Base-by-base conservation (phyloP, 805 yeast species). In the Lipomyces mesembrius region DNA sequence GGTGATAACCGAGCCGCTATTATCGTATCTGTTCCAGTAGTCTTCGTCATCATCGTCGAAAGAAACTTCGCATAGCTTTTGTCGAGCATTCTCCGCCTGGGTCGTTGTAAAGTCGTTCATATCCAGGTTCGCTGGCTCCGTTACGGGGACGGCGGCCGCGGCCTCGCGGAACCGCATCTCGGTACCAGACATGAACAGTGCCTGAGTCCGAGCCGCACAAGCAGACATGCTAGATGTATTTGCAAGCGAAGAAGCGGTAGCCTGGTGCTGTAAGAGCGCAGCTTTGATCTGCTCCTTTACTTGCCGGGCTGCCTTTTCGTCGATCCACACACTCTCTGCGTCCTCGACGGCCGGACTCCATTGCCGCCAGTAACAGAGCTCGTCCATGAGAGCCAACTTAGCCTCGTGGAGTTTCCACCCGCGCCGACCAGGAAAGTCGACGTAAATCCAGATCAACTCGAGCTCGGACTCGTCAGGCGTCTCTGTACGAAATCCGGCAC, bases 301-400 rank as follows among this genome's bases (percentile, higher is more conserved):
- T 11, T 20, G 61, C 27, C 62, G 60, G 32, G 3, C n/a, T 9
- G 37, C 66, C 2, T 46, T 27, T 39, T 57, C 59, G 4, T 25
- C 22, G 11, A 3, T 7, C 70, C 70, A 67, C 20, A 17, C 37
- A n/a, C 1, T 29, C 59, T 67, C 70, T 3, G 70, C 70, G 32
- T 64, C 63, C 8, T 20, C 60, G 37, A 65, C 63, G 12, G 70
- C 49, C 9, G 35, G 32, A 11, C 49, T 27, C 69, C 70, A 65
- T 6, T 60, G 58, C 7, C 65, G 63, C 70, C 70, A 67, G 43
- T 67, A 67, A 46, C 46, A 43, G 43, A 51, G 56, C 53, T 65
- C 70, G 49, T 67, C 68, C 53, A 32, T 20, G 55, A 43, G 52
- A 22, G 64, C 62, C n/a, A 62, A 22, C 32, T 63, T 22, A 12